Evolutionary conservation across 768 basidiomycete genomes (phyloP).

Genomic region (Macrolepiota albuminosa): DNA sequence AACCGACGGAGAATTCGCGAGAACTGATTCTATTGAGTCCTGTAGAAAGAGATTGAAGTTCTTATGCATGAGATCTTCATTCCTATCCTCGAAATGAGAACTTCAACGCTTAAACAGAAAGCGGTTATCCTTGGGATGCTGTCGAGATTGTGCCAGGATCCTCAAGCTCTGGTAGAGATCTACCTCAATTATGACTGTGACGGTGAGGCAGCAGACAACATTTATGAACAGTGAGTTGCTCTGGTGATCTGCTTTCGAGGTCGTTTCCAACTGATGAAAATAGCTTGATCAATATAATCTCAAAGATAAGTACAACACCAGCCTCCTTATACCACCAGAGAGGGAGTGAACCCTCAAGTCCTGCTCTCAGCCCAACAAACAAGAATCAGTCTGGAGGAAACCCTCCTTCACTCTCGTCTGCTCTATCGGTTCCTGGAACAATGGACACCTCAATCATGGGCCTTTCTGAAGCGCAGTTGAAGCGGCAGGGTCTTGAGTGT

Average conservation of each 20-base stretch:
- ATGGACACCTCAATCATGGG: constrained; percentile 66
- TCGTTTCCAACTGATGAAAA: constrained; percentile 4
- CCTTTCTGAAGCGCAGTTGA: constrained; percentile 77
- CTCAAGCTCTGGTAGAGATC: constrained; percentile 95
- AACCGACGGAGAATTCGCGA: not conserved
- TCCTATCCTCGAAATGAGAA: constrained; percentile 97
- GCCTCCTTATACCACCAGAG: constrained; percentile 44
- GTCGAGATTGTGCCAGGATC: constrained; percentile 86
- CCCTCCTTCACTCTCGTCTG: constrained; percentile 58
- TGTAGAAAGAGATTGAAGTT: constrained; percentile 97
- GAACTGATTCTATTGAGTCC: constrained; percentile 1
- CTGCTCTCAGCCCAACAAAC: constrained; percentile 48
- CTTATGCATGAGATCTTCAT: constrained; percentile 98
- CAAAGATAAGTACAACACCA: constrained; percentile 75
- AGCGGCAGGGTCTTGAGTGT: constrained; percentile 92
- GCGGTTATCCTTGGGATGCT: constrained; percentile 88
- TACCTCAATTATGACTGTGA: constrained; percentile 99
- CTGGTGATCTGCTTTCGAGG: not conserved
- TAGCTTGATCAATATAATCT: constrained; percentile 80
- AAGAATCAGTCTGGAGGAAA: constrained; percentile 35
- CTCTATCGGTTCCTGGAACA: constrained; percentile 59
- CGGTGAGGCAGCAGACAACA: constrained; percentile 89
- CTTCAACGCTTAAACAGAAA: constrained; percentile 93
- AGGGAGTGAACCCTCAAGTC: constrained; percentile 54
- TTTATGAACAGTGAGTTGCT: constrained; percentile 85